A percentile compares a stretch with the other conserved stretches of the same genome.
phyloP scores from a whole-genome alignment of 139 green algal genomes.

The Haematococcus lacustris region DNA sequence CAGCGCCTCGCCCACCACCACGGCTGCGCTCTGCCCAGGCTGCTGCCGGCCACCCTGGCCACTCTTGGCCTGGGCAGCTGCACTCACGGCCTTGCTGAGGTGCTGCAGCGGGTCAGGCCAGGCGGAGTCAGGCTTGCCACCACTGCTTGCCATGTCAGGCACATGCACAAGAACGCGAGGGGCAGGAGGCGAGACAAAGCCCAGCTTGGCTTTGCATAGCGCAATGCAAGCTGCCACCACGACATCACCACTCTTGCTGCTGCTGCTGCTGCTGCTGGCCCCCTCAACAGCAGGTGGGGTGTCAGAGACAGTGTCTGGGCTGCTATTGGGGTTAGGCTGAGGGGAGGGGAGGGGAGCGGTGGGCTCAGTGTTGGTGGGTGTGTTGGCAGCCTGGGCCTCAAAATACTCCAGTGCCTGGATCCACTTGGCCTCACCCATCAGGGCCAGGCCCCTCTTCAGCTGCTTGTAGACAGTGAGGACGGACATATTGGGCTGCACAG shows the following conservation, averaged over 20 bases:
- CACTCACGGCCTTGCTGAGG: conserved; percentile 3
- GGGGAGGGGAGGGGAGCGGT: background rate
- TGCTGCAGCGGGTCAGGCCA: conserved; percentile 9
- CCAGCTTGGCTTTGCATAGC: no score
- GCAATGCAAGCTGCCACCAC: no score
- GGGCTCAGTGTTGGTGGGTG: background rate
- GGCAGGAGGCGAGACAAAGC: no score
- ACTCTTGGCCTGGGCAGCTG: no score
- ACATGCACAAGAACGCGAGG: no score
- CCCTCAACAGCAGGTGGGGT: no score
- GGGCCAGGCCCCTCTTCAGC: conserved; percentile 14
- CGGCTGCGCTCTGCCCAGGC: background rate
- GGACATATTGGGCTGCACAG: no score
- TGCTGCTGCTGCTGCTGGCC: no score
- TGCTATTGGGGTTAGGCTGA: background rate
- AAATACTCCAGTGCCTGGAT: conserved; percentile 22
- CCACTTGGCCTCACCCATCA: conserved; percentile 23
- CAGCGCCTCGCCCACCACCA: conserved; percentile 8
- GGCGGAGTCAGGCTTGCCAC: no score
- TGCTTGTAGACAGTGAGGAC: background rate
- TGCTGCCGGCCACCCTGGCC: background rate
- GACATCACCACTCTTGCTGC: no score
- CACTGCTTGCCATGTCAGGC: no score
- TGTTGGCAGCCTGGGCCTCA: background rate
- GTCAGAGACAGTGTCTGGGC: background rate